These are phyloP conservation scores for Blastobotrys robertii DNA, from an alignment of 805 yeast species.

Conservation along the genomic window DNA sequence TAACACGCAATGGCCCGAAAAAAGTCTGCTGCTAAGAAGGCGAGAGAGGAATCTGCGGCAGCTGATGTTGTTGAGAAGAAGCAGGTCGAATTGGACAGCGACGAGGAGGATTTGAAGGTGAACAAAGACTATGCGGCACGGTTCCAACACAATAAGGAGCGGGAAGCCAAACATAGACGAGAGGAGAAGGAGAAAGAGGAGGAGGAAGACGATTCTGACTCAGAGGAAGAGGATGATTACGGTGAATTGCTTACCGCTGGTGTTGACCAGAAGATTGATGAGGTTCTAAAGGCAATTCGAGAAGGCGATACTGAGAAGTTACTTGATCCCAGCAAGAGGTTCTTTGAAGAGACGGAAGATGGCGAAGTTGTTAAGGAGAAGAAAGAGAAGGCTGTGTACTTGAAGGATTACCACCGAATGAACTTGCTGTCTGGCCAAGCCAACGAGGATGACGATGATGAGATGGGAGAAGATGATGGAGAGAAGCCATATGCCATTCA, in stretches of 20 bases:
- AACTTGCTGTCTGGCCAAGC: conserved; percentile 60
- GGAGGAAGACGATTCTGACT: conserved; percentile 21
- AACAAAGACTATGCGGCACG: conserved; percentile 22
- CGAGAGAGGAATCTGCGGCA: conserved; percentile 36
- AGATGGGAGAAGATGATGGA: conserved; percentile 36
- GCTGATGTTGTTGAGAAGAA: conserved; percentile 4
- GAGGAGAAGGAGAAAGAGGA: conserved; percentile 23
- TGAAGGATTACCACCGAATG: conserved; percentile 89
- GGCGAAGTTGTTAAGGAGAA: conserved; percentile 20
- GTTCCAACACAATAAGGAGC: conserved; percentile 25
- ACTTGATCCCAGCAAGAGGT: conserved; percentile 57
- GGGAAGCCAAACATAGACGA: conserved; percentile 22
- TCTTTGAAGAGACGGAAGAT: conserved; percentile 59
- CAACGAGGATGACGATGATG: conserved; percentile 44
- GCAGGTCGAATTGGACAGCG: conserved; percentile 4
- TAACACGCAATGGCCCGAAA: conserved; percentile 59
- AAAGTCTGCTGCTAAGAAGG: conserved; percentile 73
- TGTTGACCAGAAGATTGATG: conserved; percentile 68
- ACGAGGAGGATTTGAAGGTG: conserved; percentile 13
- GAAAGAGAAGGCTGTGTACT: conserved; percentile 64
- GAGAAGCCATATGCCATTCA: conserved; percentile 66
- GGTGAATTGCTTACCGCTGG: conserved; percentile 84
- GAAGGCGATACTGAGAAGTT: conserved; percentile 48
- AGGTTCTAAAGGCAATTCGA: conserved; percentile 62
- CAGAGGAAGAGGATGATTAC: conserved; percentile 81